Evolutionary conservation across 2,329 filamentous ascomycete species (phyloP).

Genomic region (Talaromyces amestolkiae): DNA sequence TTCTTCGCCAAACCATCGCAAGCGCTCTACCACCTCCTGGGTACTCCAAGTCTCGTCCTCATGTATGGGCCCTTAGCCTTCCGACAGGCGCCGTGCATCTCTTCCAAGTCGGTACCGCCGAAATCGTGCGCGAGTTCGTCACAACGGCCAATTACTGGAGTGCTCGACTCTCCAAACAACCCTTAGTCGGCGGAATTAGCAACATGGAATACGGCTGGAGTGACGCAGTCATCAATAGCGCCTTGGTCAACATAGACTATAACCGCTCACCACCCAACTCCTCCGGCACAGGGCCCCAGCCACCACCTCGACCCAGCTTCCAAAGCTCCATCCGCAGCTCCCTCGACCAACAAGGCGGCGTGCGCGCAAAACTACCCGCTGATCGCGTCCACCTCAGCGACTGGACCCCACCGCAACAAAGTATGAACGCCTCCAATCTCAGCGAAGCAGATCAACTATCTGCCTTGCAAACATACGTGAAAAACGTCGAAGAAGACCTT

Average conservation of each 20-base stretch:
- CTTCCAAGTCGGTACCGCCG: slow-evolving; percentile 95
- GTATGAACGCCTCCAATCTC: slow-evolving; percentile 77
- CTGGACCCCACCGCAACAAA: slow-evolving; percentile 86
- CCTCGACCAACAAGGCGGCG: slow-evolving; percentile 60
- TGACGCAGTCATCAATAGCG: slow-evolving; percentile 75
- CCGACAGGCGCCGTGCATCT: slow-evolving; percentile 92
- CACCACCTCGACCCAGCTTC: slow-evolving; percentile 48
- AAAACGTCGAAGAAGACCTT: slow-evolving; percentile 80
- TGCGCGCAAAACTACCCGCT: slow-evolving; percentile 70
- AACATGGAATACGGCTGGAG: slow-evolving; percentile 99
- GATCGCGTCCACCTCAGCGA: slow-evolving; percentile 82
- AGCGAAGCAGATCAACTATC: slow-evolving; percentile 77
- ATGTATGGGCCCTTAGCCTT: slow-evolving; percentile 91
- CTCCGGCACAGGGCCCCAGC: slow-evolving; percentile 29
- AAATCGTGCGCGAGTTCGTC: slow-evolving; percentile 93
- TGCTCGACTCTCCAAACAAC: slow-evolving; percentile 88
- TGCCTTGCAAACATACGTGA: slow-evolving; percentile 73
- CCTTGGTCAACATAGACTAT: slow-evolving; percentile 59
- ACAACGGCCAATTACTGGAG: slow-evolving; percentile 97
- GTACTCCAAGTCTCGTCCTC: slow-evolving; percentile 83
- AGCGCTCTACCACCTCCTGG: slow-evolving; percentile 85
- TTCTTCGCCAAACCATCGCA: slow-evolving; percentile 85
- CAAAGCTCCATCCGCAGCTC: slow-evolving; percentile 64
- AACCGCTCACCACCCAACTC: slow-evolving; percentile 30
- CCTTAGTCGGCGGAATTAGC: slow-evolving; percentile 85